A percentile compares a stretch with the other conserved stretches of the same genome.
phyloP scores from a whole-genome alignment of 352 stramenopile genomes.

The Blastocystis sp. region DNA sequence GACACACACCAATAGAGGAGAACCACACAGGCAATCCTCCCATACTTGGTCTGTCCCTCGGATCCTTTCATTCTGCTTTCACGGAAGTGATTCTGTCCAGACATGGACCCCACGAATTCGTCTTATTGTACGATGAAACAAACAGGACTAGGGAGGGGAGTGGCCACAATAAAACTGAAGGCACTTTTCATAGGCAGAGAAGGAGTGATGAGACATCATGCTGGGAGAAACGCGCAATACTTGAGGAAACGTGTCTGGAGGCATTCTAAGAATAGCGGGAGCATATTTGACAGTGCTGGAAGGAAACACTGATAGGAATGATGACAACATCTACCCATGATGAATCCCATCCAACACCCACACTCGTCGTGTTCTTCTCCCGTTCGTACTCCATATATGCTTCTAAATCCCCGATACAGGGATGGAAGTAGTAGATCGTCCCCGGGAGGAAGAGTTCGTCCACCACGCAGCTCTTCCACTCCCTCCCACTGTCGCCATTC shows the following conservation, averaged over 20 bases:
- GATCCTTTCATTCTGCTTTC: background rate
- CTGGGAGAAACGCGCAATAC: background rate
- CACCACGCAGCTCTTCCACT: background rate
- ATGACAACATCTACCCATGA: background rate
- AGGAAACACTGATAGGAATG: background rate
- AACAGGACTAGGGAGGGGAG: background rate
- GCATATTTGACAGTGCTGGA: background rate
- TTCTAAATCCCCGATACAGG: background rate
- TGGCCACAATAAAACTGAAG: background rate
- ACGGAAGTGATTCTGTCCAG: background rate
- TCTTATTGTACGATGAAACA: background rate
- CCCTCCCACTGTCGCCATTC: background rate
- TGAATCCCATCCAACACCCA: background rate
- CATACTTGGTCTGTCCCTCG: background rate
- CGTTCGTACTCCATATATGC: background rate
- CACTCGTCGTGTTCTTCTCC: background rate
- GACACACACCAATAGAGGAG: background rate
- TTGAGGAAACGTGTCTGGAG: background rate
- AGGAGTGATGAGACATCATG: background rate
- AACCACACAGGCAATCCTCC: background rate
- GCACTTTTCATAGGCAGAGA: background rate
- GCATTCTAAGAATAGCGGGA: background rate
- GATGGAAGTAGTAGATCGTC: background rate
- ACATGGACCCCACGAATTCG: background rate
- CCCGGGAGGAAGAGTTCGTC: background rate